Percentiles rank a stretch among this genome's conserved stretches.
phyloP scores from a whole-genome alignment of 148 eudicot genomes.

The Diospyros lotus region DNA sequence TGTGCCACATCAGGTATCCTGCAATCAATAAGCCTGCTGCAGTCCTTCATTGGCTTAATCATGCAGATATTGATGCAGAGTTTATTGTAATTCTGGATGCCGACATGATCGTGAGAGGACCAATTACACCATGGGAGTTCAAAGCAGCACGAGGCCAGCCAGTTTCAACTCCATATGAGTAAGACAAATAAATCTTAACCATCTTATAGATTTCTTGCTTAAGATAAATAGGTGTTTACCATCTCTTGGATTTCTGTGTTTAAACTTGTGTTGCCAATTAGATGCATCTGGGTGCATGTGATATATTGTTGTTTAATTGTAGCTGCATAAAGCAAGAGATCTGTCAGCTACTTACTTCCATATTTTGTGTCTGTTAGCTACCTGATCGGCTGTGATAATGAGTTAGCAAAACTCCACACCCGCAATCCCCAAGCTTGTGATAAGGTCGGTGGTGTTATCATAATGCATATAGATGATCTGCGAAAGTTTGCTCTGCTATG shows the following conservation, averaged over 20 bases:
- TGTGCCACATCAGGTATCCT: conserved; percentile 63
- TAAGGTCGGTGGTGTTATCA: conserved; percentile 93
- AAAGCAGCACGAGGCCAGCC: conserved; percentile 79
- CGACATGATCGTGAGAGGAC: conserved; percentile 97
- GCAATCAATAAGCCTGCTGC: conserved; percentile 97
- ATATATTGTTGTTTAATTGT: background rate
- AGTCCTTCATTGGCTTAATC: conserved; percentile 89
- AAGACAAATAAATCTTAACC: conserved; percentile 21
- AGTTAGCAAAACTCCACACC: conserved; percentile 86
- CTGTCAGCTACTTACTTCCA: background rate
- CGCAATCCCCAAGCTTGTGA: conserved; percentile 87
- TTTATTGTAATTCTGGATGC: conserved; percentile 85
- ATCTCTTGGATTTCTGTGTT: background rate
- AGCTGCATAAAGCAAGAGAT: conserved; percentile 2
- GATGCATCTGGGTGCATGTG: background rate
- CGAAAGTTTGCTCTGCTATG: conserved; percentile 73
- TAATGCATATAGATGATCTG: conserved; percentile 93
- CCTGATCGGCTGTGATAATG: conserved; percentile 91
- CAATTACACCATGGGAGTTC: conserved; percentile 96
- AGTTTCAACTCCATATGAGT: conserved; percentile 94
- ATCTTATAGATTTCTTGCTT: too few species aligned
- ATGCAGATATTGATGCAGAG: conserved; percentile 80
- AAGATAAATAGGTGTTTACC: too few species aligned
- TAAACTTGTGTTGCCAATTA: background rate
- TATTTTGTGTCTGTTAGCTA: conserved; percentile 46